Evolutionary conservation across 768 basidiomycete species (phyloP), one percentile per base, ranked within the genome.

Genomic region (Hygrocybe coccinea): DNA sequence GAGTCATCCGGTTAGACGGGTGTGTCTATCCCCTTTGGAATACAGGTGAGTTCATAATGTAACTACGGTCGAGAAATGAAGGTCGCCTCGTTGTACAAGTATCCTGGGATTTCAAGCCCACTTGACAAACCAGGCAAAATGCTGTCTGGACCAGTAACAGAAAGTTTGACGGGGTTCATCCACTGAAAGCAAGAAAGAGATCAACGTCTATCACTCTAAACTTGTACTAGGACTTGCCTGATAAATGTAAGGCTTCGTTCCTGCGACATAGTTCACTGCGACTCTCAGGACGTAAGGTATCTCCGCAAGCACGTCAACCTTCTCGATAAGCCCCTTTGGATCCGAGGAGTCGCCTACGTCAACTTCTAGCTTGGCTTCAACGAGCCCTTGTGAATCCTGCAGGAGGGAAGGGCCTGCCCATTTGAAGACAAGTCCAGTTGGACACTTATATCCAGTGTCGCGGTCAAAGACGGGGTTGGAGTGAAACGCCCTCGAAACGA

Each of bases 261-360:
- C 89, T 37, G 94, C 85, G 36, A 93, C 93, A 64, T 95, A 95
- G 65, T 87, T 91, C 61, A 99, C 85, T 58, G 93, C 87, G 70
- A 93, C 84, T 76, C 93, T 92, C 68, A 99, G 73, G 53, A 95
- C 84, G 57, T 87, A 85, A 10, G 97, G 97, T 60, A 97, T 91
- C 75, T 99, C 95, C 5, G 89, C 94, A 8, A 99, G 80, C 2
- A 98, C 85, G 64, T 99, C 94, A 24, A 98, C 91, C 71, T 95
- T 94, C 70, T 93, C 91, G 50, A 95, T 79, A 61, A 97, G 73
- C 1, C 91, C 92, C 37, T 82, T 83, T 12, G 84, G 83, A n/a
- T 72, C 67, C 53, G 73, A 69, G 24, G 81, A 71, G 49, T 73
- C 67, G 22, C 89, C 86, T 44, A 93, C 71, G 55, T 85, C 80